These are phyloP conservation scores for Phylloporus scabripes DNA, from an alignment of 768 basidiomycete species.

Conservation along the genomic window DNA sequence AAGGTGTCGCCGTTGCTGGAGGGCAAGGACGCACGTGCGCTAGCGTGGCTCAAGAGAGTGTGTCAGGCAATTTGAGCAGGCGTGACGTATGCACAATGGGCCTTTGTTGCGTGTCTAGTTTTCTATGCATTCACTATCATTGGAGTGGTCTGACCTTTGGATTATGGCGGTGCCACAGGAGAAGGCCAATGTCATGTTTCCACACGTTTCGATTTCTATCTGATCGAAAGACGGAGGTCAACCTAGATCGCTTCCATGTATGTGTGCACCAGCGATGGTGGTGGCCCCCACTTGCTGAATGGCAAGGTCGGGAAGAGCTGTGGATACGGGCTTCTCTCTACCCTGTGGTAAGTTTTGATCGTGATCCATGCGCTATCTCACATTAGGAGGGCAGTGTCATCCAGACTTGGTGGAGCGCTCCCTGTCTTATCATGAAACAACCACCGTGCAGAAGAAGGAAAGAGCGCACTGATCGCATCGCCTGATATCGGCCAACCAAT, in stretches of 20 bases:
- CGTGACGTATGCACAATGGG: neutral
- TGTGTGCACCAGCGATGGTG: neutral
- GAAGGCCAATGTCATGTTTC: neutral
- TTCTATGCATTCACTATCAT: neutral
- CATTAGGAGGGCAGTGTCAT: neutral
- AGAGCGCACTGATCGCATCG: neutral
- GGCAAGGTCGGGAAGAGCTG: neutral
- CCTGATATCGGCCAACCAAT: neutral
- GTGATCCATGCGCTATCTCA: neutral
- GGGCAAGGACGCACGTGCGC: slow-evolving; percentile 27
- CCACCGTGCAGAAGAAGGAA: neutral
- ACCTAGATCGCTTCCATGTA: neutral
- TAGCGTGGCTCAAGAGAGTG: slow-evolving; percentile 20
- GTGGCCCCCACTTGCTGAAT: neutral
- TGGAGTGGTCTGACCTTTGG: neutral
- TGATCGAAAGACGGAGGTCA: neutral
- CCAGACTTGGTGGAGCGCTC: neutral
- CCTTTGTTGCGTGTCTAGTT: neutral
- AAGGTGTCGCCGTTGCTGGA: slow-evolving; percentile 56
- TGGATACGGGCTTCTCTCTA: neutral
- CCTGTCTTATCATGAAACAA: neutral
- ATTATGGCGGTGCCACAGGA: neutral
- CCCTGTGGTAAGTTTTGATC: neutral
- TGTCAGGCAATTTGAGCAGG: slow-evolving; percentile 9
- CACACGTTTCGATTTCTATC: neutral